phyloP scores from a whole-genome alignment of 75 land plant species.

The Larix kaempferi region DNA sequence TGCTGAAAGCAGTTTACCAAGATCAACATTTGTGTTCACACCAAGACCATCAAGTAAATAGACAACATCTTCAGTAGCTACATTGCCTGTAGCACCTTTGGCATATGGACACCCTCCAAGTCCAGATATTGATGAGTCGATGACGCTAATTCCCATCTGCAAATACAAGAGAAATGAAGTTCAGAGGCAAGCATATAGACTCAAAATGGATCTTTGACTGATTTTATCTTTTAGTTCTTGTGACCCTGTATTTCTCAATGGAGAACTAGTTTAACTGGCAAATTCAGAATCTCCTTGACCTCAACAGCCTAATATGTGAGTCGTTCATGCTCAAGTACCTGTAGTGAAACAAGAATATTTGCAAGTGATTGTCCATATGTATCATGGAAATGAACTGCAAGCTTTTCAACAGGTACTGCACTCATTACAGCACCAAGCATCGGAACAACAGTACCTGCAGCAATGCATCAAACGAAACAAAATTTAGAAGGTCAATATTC shows the following conservation, averaged over 20 bases:
- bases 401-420: slow-evolving; percentile 77
- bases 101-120: slow-evolving; percentile 99
- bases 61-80: slow-evolving; percentile 95
- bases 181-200: not conserved
- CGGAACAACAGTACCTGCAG: slow-evolving; percentile 78
- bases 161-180: slow-evolving; percentile 5
- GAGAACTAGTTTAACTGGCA: not conserved
- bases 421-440: slow-evolving; percentile 97
- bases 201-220: not conserved
- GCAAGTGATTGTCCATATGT: slow-evolving; percentile 96
- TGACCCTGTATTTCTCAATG: not conserved
- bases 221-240: not conserved
- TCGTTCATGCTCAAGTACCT: slow-evolving; percentile 36
- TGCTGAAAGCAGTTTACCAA: slow-evolving; percentile 69
- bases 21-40: slow-evolving; percentile 74
- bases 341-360: slow-evolving; percentile 85
- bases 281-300: not conserved
- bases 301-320: not conserved
- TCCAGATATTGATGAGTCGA: slow-evolving; percentile 95
- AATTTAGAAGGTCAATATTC: not conserved
- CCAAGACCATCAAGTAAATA: slow-evolving; percentile 92
- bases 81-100: slow-evolving; percentile 96
- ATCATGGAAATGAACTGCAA: slow-evolving; percentile 99
- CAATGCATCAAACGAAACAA: not conserved
- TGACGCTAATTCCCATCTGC: slow-evolving; percentile 89